These are phyloP conservation scores for Claviceps humidiphila DNA, from an alignment of 2,329 filamentous ascomycete genomes.

Conservation along the genomic window DNA sequence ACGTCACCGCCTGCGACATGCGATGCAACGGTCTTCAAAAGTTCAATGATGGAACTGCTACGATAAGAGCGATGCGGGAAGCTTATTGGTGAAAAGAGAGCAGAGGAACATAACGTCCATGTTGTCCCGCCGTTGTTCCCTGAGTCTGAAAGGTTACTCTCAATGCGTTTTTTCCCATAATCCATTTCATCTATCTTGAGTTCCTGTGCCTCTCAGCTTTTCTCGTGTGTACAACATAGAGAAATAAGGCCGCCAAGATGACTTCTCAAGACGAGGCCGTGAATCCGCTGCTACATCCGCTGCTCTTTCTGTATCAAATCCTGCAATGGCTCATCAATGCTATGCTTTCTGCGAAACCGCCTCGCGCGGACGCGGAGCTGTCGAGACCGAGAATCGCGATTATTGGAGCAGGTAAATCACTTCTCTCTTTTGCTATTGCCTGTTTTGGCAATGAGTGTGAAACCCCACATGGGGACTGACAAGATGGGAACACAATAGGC, in stretches of 20 bases:
- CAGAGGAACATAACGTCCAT: no score
- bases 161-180: no score
- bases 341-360: slow-evolving; percentile 57
- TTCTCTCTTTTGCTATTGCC: neutral
- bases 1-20: neutral
- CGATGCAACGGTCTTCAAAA: no score
- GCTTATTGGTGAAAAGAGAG: no score
- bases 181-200: no score
- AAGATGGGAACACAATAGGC: slow-evolving; percentile 30
- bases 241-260: slow-evolving; percentile 16
- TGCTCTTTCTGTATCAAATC: slow-evolving; percentile 50
- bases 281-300: slow-evolving; percentile 34
- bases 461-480: neutral
- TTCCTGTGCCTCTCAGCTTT: no score
- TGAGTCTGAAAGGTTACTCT: no score
- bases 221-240: neutral
- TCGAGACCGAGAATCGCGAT: slow-evolving; percentile 53
- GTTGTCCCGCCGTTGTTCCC: no score
- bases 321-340: slow-evolving; percentile 50
- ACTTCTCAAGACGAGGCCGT: slow-evolving; percentile 17
- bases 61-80: no score
- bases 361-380: slow-evolving; percentile 42
- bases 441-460: no score
- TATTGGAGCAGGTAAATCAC: slow-evolving; percentile 50
- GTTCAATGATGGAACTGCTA: no score